Evolutionary conservation across 148 eudicot genomes (phyloP).

Genomic region (Rhododendron simsii): DNA sequence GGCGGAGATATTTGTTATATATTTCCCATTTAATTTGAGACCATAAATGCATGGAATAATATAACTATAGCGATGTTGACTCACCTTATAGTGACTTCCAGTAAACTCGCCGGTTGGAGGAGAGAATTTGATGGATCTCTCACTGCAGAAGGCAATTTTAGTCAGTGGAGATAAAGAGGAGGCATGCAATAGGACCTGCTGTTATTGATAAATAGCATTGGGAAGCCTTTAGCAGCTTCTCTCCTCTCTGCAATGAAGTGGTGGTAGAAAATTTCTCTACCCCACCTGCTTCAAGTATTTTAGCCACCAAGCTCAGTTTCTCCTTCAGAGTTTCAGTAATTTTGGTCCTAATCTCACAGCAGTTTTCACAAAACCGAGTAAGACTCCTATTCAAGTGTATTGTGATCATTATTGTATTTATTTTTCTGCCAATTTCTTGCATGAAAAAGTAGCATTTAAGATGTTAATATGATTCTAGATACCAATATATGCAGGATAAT

Average conservation of each 20-base stretch:
- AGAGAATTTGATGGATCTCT: conserved; percentile 29
- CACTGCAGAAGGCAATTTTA: conserved; percentile 44
- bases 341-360: no score
- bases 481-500: no score
- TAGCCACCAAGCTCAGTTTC: conserved; percentile 38
- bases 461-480: no score
- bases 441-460: no score
- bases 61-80: neutral
- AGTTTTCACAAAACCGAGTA: no score
- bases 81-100: conserved; percentile 40
- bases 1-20: neutral
- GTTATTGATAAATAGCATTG: conserved; percentile 45
- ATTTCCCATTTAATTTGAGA: neutral
- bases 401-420: no score
- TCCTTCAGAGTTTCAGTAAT: conserved; percentile 24
- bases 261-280: conserved; percentile 31
- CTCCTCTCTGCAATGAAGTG: conserved; percentile 37
- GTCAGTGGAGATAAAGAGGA: conserved; percentile 43
- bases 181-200: conserved; percentile 48
- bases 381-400: no score
- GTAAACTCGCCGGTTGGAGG: conserved; percentile 23
- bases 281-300: conserved; percentile 28
- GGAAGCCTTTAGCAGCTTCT: conserved; percentile 39
- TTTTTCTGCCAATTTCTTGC: no score
- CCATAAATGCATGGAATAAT: no score